These are phyloP conservation scores for Pyrenochaeta sp. DNA, from an alignment of 2,329 filamentous ascomycete species.

Conservation along the genomic window DNA sequence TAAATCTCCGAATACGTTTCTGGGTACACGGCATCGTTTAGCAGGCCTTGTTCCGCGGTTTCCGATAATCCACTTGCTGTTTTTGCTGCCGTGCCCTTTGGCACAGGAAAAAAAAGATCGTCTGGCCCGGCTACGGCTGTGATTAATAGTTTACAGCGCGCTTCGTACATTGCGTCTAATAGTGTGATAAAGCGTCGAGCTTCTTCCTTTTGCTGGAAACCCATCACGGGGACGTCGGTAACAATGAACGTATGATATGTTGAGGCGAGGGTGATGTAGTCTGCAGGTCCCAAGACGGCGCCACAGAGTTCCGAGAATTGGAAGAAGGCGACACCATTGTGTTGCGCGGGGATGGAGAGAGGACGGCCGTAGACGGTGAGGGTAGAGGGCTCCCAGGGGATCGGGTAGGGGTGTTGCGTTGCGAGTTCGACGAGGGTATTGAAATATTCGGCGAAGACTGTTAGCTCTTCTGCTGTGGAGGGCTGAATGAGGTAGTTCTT, in stretches of 20 bases:
- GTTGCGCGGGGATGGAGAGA: conserved; percentile 66
- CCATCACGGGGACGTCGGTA: conserved; percentile 73
- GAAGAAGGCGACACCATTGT: conserved; percentile 69
- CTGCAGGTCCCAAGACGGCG: conserved; percentile 73
- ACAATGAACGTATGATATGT: conserved; percentile 81
- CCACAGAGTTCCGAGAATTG: conserved; percentile 74
- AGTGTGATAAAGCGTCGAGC: conserved; percentile 82
- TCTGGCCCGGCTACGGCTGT: conserved; percentile 74
- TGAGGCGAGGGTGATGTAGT: conserved; percentile 83
- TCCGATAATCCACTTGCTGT: conserved; percentile 11
- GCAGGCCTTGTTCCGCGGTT: conserved; percentile 7
- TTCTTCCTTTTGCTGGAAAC: conserved; percentile 77
- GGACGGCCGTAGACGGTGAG: conserved; percentile 70
- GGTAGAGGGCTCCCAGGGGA: conserved; percentile 56
- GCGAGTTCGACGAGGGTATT: conserved; percentile 32
- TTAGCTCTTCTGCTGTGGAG: conserved; percentile 28
- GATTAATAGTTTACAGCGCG: conserved; percentile 78
- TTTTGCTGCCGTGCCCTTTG: background rate
- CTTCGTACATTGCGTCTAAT: conserved; percentile 79
- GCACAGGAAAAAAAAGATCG: conserved; percentile 75
- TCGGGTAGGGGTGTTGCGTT: conserved; percentile 42
- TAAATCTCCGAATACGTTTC: conserved; percentile 78
- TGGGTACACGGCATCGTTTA: conserved; percentile 65
- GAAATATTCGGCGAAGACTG: conserved; percentile 30
- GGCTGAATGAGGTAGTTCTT: conserved; percentile 48